Base-by-base conservation (phyloP, 1,139 yeast genomes). In the Geotrichum macrosporum region DNA sequence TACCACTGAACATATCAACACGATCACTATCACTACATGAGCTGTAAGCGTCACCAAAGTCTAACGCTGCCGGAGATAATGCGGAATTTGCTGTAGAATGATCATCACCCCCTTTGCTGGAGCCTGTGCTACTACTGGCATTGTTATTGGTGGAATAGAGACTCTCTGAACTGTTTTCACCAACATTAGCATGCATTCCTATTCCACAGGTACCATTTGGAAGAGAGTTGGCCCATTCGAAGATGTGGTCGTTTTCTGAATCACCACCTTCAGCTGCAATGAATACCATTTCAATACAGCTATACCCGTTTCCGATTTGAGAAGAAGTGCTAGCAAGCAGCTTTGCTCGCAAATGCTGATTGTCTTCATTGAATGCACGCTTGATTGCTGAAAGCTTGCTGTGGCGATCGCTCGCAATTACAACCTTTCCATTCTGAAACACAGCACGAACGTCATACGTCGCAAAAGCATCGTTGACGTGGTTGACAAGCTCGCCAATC, bases 401-500 rank as follows among this genome's bases (percentile, higher is more conserved):
- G 31, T 54, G 43, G 30, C 51, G 44, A 26, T 56, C 55, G 37
- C 56, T 55, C 8, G 57, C 51, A 32, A 61, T 57, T 15, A 56
- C 53, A 4, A 61, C 55, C 38, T 50, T 54, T 54, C 78, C 77
- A 52, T 82, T 78, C 47, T 82, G 76, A 44, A 85, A 72, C 21
- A 84, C 77, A 2, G 96, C 96, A 64, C 87, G 95, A 6, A 88
- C 73, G 26, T 82, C 83, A 43, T 74, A 77, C 9, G 43, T 69
- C 15, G 76, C 75, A 61, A 80, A 86, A 22, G 83, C 69, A 32
- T 84, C 94, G 64, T 89, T 88, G 49, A 89, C 79, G 62, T 88
- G 92, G 33, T 88, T 82, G 47, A 88, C 81, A 50, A 85, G 76
- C 57, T 88, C 96, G 39, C 96, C 96, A 69, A 87, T 77, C 13